Base-by-base conservation (phyloP, 495 filamentous ascomycete genomes). In the Trichoderma orchidacearum region DNA sequence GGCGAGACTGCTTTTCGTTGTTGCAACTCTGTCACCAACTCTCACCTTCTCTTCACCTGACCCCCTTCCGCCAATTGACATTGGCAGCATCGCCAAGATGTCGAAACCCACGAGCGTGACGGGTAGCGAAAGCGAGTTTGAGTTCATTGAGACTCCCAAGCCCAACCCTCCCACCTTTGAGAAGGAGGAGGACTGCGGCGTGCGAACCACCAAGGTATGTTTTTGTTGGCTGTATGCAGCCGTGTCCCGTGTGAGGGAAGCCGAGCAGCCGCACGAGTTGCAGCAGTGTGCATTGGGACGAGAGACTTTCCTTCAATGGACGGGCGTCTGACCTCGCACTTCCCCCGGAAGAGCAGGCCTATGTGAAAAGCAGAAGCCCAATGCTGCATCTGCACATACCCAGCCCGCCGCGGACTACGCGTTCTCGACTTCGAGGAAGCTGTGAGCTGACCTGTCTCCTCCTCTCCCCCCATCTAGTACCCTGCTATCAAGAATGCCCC, bases 401-500 rank as follows among this genome's bases (percentile, higher is more conserved):
- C 51, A 15, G 9, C 5, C 12, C 3, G 9, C 21, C 15, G 36
- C 36, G 17, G 51, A 53, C 27, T 28, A 12, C 30, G 12, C 27
- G 23, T 27, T 55, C 7, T 28, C 1, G n/a, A 30, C 28, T 6
- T 27, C 18, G 5, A 59, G 51, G 6, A 17, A 54, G n/a, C 30
- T 17, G 23, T 55, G 38, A 51, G 30, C 53, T 61, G 27, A 59
- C 29, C 57, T n/a, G n/a, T n/a, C n/a, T n/a, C n/a, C n/a, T 8
- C 52, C 34, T 63, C 56, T 54, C 56, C 58, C 11, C 60, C 35
- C 51, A 5, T 55, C 29, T 64, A 93, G 88, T 88, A 77, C 61
- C 80, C 85, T 5, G 70, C 85, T 30, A 92, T 93, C 65, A 79
- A 86, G 61, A 93, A 93, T 78, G 85, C 77, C 28, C 85, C 89